A percentile compares a stretch with the other conserved stretches of the same genome.
Evolutionary conservation across 2,329 filamentous ascomycete species (phyloP).

Genomic region (Diaporthe citrichinensis): DNA sequence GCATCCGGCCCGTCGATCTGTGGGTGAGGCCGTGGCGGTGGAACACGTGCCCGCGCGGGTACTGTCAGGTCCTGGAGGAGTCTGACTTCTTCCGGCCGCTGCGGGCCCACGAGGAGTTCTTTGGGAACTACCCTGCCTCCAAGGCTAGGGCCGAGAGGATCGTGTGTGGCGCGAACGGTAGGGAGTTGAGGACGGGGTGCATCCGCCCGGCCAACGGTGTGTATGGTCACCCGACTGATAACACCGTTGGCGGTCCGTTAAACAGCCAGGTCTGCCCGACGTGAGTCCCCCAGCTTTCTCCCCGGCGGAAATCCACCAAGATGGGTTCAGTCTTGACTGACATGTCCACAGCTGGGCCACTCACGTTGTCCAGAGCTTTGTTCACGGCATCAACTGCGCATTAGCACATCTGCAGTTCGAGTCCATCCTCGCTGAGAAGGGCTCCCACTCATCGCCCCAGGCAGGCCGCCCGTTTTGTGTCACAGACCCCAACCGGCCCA

Average conservation of each 20-base stretch:
- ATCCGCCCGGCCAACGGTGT: conserved; percentile 67
- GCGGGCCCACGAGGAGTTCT: conserved; percentile 57
- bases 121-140: conserved; percentile 60
- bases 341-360: conserved; percentile 51
- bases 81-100: conserved; percentile 55
- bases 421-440: conserved; percentile 51
- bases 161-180: conserved; percentile 55
- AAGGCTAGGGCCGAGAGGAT: conserved; percentile 62
- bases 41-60: conserved; percentile 53
- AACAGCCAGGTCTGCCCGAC: conserved; percentile 54
- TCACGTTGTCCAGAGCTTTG: conserved; percentile 57
- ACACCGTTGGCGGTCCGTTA: conserved; percentile 60
- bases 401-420: conserved; percentile 59
- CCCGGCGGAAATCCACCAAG: not conserved
- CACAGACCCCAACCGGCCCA: conserved; percentile 59
- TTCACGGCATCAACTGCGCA: conserved; percentile 58
- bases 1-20: conserved; percentile 53
- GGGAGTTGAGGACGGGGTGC: conserved; percentile 62
- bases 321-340: conserved; percentile 9
- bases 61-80: conserved; percentile 59
- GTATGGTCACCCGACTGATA: conserved; percentile 65
- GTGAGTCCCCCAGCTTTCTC: conserved; percentile 55
- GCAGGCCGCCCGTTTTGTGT: conserved; percentile 58
- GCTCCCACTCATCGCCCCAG: conserved; percentile 45
- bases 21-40: conserved; percentile 58